phyloP scores from a whole-genome alignment of 371 early-diverging fungal genomes.

The Batkoa obscura region DNA sequence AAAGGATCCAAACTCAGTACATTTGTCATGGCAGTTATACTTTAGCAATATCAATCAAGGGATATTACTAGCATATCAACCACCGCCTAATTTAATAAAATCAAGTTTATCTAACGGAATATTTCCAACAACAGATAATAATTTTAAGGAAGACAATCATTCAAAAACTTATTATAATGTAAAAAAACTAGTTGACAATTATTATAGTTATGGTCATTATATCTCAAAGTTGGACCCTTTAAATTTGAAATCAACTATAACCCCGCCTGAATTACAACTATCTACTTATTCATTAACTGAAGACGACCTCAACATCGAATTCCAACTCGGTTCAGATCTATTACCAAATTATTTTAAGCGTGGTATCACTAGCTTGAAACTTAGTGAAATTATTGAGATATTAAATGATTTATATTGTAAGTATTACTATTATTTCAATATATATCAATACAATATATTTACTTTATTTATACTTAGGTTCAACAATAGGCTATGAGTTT shows the following conservation, averaged over 20 bases:
- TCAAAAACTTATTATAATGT: constrained; percentile 65
- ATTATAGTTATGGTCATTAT: constrained; percentile 66
- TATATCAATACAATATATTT: not conserved
- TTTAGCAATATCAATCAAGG: constrained; percentile 73
- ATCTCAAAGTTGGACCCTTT: constrained; percentile 79
- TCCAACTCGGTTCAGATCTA: constrained; percentile 62
- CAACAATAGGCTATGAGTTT: constrained; percentile 88
- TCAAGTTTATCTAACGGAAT: not conserved
- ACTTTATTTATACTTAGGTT: constrained; percentile 20
- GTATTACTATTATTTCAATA: constrained; percentile 13
- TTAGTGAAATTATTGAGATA: constrained; percentile 58
- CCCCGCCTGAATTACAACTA: not conserved
- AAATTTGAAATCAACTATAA: constrained; percentile 9
- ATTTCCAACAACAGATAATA: constrained; percentile 5
- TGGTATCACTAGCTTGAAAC: constrained; percentile 25
- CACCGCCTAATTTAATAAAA: constrained; percentile 53
- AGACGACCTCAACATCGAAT: constrained; percentile 19
- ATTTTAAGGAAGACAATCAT: constrained; percentile 8
- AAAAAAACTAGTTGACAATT: constrained; percentile 87
- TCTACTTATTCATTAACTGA: constrained; percentile 37
- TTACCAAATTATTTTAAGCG: constrained; percentile 57
- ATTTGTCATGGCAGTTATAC: constrained; percentile 90
- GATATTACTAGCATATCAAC: constrained; percentile 47
- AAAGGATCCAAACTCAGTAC: constrained; percentile 81
- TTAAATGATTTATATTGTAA: constrained; percentile 75